A percentile compares a stretch with the other conserved stretches of the same genome.
These are phyloP conservation scores for Aethionema arabicum DNA, from an alignment of 345 rosid genomes.

Conservation along the genomic window DNA sequence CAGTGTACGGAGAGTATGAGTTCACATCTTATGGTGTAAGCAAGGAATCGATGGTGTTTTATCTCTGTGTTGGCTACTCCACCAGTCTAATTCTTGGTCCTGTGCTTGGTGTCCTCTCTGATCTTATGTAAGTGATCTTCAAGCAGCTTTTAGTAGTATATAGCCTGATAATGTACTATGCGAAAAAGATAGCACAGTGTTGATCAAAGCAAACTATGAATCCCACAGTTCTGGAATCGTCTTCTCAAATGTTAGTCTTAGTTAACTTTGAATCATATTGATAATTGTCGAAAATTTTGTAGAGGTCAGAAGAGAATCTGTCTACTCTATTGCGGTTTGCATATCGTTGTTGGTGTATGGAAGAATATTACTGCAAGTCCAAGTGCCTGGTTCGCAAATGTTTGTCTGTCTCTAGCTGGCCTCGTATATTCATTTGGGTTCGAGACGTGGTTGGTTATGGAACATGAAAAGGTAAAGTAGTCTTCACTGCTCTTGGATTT, in stretches of 20 bases:
- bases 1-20: slow-evolving; percentile 80
- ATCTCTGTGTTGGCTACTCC: slow-evolving; percentile 57
- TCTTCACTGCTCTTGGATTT: background rate
- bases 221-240: background rate
- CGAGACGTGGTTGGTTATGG: slow-evolving; percentile 81
- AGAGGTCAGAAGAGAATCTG: slow-evolving; percentile 82
- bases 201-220: slow-evolving; percentile 3
- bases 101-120: slow-evolving; percentile 67
- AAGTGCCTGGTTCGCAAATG: slow-evolving; percentile 53
- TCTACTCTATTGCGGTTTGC: slow-evolving; percentile 65
- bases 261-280: slow-evolving; percentile 2
- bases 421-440: slow-evolving; percentile 70
- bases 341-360: slow-evolving; percentile 69
- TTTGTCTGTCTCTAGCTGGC: slow-evolving; percentile 68
- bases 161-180: background rate
- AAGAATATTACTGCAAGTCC: slow-evolving; percentile 62
- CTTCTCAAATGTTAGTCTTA: background rate
- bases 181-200: background rate
- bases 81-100: slow-evolving; percentile 60
- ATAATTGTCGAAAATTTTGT: slow-evolving; percentile 19
- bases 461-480: slow-evolving; percentile 76
- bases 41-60: slow-evolving; percentile 53
- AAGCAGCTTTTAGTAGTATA: background rate
- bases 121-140: slow-evolving; percentile 58
- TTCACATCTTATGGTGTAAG: slow-evolving; percentile 43